Conservation (phyloP, 2,329 filamentous ascomycete genomes). For the Alternaria tenuissima region DNA sequence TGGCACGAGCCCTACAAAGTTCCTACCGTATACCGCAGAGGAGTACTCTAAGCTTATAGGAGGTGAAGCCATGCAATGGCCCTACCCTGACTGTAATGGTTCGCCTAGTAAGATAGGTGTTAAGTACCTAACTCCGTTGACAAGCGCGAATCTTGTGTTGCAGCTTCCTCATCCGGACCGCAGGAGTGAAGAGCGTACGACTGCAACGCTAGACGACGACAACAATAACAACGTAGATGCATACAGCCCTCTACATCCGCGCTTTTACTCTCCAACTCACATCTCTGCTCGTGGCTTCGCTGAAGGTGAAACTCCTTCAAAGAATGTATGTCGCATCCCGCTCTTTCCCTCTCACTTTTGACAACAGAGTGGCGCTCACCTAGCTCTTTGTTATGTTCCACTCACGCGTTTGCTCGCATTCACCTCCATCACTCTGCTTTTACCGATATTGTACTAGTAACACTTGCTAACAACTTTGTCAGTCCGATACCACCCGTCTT, state of each 20-base stretch:
- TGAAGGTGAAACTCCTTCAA: conserved; percentile 36
- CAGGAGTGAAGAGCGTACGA: conserved; percentile 26
- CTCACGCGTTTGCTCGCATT: conserved; percentile 11
- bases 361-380: conserved; percentile 9
- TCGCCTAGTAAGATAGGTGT: conserved; percentile 15
- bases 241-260: conserved; percentile 28
- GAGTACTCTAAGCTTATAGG: conserved; percentile 43
- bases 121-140: conserved; percentile 18
- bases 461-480: conserved; percentile 17
- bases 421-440: conserved; percentile 10
- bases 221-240: background rate
- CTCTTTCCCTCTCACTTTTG: conserved; percentile 23
- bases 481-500: conserved; percentile 38
- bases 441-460: background rate
- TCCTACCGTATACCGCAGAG: conserved; percentile 30
- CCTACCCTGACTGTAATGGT: conserved; percentile 19
- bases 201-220: conserved; percentile 5
- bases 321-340: conserved; percentile 41
- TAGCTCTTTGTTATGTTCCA: conserved; percentile 8
- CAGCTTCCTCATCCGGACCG: conserved; percentile 19
- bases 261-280: conserved; percentile 44
- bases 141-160: conserved; percentile 5
- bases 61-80: conserved; percentile 29
- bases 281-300: conserved; percentile 27
- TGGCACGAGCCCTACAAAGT: conserved; percentile 36